These are phyloP conservation scores for Eimeria tenella DNA, from an alignment of 169 alveolate genomes.

Conservation along the genomic window DNA sequence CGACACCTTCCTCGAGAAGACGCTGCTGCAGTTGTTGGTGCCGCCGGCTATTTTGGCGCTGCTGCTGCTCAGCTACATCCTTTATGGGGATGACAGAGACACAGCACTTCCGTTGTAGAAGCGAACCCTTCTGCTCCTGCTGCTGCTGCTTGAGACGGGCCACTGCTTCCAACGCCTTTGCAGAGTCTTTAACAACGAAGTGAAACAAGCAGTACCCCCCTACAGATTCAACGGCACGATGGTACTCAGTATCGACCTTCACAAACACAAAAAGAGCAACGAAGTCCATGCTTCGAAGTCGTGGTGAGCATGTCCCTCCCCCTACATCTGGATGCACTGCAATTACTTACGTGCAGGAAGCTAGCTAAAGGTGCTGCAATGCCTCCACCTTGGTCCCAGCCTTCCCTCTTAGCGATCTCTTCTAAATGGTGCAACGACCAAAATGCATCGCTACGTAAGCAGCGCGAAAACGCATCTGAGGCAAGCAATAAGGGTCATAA, in stretches of 20 bases:
- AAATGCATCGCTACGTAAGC: background rate
- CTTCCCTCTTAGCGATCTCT: background rate
- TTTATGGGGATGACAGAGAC: conserved; percentile 49
- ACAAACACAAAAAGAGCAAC: background rate
- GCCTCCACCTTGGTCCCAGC: background rate
- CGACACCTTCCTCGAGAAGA: background rate
- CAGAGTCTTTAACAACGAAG: conserved; percentile 7
- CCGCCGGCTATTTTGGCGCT: background rate
- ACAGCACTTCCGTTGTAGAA: conserved; percentile 22
- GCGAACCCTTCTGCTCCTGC: conserved; percentile 7
- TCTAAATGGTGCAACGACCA: background rate
- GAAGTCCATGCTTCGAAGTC: too few species aligned
- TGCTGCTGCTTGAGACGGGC: conserved; percentile 14
- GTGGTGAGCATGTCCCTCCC: too few species aligned
- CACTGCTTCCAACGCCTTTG: conserved; percentile 18
- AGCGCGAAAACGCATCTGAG: background rate
- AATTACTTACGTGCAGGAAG: background rate
- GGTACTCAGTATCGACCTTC: conserved; percentile 53
- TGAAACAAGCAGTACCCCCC: conserved; percentile 4
- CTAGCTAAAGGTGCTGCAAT: background rate
- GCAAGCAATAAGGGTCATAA: background rate
- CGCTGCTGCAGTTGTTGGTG: background rate
- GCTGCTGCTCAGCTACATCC: conserved; percentile 47
- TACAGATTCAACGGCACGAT: conserved; percentile 31
- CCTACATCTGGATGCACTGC: too few species aligned